A percentile compares a stretch with the other conserved stretches of the same genome.
These are phyloP conservation scores for Clitoria ternatea DNA, from an alignment of 306 rosid genomes.

Conservation along the genomic window DNA sequence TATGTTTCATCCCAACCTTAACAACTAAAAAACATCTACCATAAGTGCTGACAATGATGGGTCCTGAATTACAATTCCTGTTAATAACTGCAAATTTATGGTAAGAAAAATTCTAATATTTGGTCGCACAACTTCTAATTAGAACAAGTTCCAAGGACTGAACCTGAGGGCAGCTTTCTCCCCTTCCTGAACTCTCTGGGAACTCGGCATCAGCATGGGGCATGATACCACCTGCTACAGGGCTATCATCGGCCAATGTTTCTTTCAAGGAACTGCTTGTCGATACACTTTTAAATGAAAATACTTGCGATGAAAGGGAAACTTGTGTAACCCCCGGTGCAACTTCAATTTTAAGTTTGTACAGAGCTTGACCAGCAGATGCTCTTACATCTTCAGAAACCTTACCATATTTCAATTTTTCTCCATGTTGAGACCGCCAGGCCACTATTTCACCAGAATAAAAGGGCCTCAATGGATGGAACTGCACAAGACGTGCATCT, in stretches of 20 bases:
- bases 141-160: conserved; percentile 17
- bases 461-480: conserved; percentile 95
- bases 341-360: conserved; percentile 81
- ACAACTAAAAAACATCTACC: background rate
- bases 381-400: conserved; percentile 86
- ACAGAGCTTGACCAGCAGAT: conserved; percentile 86
- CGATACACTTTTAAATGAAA: conserved; percentile 77
- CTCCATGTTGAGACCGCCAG: conserved; percentile 91
- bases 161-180: conserved; percentile 65
- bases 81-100: background rate
- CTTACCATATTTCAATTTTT: conserved; percentile 84
- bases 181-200: conserved; percentile 56
- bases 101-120: no score
- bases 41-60: background rate
- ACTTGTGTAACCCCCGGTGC: conserved; percentile 47
- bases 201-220: conserved; percentile 25
- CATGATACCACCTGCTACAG: conserved; percentile 19
- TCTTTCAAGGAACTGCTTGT: conserved; percentile 44
- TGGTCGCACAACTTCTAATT: conserved; percentile 10
- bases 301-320: conserved; percentile 83
- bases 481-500: conserved; percentile 87
- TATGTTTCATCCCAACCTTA: conserved; percentile 8
- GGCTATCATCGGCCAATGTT: conserved; percentile 38
- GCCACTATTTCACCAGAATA: conserved; percentile 96
- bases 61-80: conserved; percentile 9